These are phyloP conservation scores for Lactarius psammicola DNA, from an alignment of 768 basidiomycete genomes.

Conservation along the genomic window DNA sequence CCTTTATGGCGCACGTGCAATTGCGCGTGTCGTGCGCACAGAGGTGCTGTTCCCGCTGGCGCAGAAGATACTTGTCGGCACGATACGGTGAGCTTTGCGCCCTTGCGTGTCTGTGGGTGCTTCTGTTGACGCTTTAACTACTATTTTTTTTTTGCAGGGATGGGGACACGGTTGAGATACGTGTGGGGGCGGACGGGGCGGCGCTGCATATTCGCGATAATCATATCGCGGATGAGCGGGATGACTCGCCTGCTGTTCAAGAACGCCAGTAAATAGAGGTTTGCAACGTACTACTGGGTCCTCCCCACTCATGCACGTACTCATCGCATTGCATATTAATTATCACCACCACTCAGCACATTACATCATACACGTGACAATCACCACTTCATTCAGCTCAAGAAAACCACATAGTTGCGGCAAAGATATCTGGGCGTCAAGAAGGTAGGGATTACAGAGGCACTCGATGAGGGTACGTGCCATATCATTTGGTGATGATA, in stretches of 20 bases:
- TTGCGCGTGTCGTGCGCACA: conserved; percentile 81
- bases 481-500: too few relatives aligned
- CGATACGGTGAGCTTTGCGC: conserved; percentile 53
- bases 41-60: conserved; percentile 83
- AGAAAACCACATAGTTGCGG: too few relatives aligned
- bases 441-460: too few relatives aligned
- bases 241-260: neutral
- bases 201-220: conserved; percentile 59
- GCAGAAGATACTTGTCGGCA: conserved; percentile 73
- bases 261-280: neutral
- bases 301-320: neutral
- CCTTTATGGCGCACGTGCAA: conserved; percentile 82
- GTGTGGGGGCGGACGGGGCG: conserved; percentile 44
- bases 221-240: conserved; percentile 48
- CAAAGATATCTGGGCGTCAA: too few relatives aligned
- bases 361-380: neutral
- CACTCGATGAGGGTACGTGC: too few relatives aligned
- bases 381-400: too few relatives aligned
- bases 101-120: neutral
- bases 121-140: neutral
- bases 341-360: neutral
- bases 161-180: conserved; percentile 63
- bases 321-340: neutral
- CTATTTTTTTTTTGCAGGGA: conserved; percentile 43
- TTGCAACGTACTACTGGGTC: neutral